Conservation (phyloP, 1,139 yeast genomes). For the Hyphopichia wangnamkhiaoensis region DNA sequence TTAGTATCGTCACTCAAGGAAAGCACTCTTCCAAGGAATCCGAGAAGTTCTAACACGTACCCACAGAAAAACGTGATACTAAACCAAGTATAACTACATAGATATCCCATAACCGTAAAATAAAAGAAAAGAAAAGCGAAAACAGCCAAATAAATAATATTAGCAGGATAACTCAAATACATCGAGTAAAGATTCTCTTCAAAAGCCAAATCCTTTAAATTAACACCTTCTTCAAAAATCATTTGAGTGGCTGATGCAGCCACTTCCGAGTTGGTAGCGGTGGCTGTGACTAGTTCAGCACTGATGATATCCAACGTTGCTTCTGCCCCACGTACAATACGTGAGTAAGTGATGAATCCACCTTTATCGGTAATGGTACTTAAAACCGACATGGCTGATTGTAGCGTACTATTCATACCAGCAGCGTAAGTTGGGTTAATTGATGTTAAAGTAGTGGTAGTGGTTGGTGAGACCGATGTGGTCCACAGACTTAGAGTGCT, state of each 20-base stretch:
- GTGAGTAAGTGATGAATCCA: constrained; percentile 16
- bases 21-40: constrained; percentile 63
- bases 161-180: constrained; percentile 24
- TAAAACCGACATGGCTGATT: constrained; percentile 14
- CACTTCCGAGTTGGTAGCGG: constrained; percentile 35
- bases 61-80: constrained; percentile 63
- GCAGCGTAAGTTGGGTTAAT: constrained; percentile 10
- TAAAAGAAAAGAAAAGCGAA: constrained; percentile 22
- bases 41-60: constrained; percentile 62
- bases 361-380: constrained; percentile 18
- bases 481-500: no score
- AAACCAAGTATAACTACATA: constrained; percentile 73
- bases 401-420: constrained; percentile 6
- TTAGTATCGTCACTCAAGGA: constrained; percentile 42
- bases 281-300: constrained; percentile 35
- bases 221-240: constrained; percentile 32
- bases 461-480: constrained; percentile 39
- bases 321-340: constrained; percentile 29
- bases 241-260: constrained; percentile 30
- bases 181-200: constrained; percentile 38
- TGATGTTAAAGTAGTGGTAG: constrained; percentile 12
- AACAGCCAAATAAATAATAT: constrained; percentile 22
- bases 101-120: constrained; percentile 22
- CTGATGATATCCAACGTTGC: constrained; percentile 37
- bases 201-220: constrained; percentile 21